Conservation (phyloP, 768 basidiomycete species). For the Tricholoma sp. region DNA sequence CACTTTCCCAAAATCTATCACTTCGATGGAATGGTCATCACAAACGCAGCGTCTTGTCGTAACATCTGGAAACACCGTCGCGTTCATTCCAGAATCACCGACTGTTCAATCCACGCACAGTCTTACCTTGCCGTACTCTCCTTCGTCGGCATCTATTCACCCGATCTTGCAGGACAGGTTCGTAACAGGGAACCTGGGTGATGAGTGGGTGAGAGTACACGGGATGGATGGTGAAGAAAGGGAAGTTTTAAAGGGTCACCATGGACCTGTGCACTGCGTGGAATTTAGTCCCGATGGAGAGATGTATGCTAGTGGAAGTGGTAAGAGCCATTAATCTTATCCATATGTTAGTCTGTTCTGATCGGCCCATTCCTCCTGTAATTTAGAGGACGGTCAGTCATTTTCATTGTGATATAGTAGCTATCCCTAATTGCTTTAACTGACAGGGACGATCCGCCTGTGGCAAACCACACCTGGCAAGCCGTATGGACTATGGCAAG, state of each 20-base stretch:
- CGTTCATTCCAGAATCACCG: conserved; percentile 79
- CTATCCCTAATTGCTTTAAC: conserved; percentile 3
- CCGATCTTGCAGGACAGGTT: conserved; percentile 86
- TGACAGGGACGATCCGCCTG: conserved; percentile 82
- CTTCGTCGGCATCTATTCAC: conserved; percentile 94
- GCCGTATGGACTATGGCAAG: conserved; percentile 89
- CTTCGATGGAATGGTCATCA: conserved; percentile 88
- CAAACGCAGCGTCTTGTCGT: conserved; percentile 82
- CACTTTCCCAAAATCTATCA: conserved; percentile 74
- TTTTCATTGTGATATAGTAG: background rate
- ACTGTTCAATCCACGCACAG: conserved; percentile 66
- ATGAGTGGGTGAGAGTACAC: conserved; percentile 97
- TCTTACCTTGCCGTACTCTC: conserved; percentile 76
- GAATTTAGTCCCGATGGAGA: conserved; percentile 96
- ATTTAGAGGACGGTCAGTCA: conserved; percentile 2
- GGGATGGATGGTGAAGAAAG: conserved; percentile 85
- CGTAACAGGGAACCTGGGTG: conserved; percentile 82
- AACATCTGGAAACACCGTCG: conserved; percentile 87
- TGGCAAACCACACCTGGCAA: conserved; percentile 98
- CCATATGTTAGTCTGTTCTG: conserved; percentile 4
- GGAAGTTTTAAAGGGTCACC: conserved; percentile 93
- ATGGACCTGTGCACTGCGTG: conserved; percentile 94
- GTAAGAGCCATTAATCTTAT: conserved; percentile 44
- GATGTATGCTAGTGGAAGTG: conserved; percentile 95
- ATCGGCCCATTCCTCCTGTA: background rate